Conservation (phyloP, 2,329 filamentous ascomycete species). For the Colletotrichum neosansevieriae region DNA sequence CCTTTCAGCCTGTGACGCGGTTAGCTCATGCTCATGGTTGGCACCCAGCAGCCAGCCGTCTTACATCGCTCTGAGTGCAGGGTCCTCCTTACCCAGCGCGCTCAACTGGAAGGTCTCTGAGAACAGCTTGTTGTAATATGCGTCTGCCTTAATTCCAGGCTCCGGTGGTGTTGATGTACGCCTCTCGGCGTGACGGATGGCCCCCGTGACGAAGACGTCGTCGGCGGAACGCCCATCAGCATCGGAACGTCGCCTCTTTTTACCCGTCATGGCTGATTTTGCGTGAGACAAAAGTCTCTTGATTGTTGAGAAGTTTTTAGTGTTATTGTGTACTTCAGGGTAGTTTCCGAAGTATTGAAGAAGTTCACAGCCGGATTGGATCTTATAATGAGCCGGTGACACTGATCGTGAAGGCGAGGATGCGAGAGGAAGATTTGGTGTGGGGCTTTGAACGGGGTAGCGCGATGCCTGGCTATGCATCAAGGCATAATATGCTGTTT, state of each 20-base stretch:
- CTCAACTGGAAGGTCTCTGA: slow-evolving; percentile 56
- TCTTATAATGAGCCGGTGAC: too few species aligned
- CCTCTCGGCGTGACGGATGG: neutral
- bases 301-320: too few species aligned
- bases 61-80: slow-evolving; percentile 57
- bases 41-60: slow-evolving; percentile 12
- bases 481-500: too few species aligned
- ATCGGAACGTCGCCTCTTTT: slow-evolving; percentile 19
- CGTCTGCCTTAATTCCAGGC: slow-evolving; percentile 36
- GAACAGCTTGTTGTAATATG: slow-evolving; percentile 53
- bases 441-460: too few species aligned
- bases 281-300: too few species aligned
- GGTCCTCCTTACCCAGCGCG: slow-evolving; percentile 55
- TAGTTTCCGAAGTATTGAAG: too few species aligned
- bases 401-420: too few species aligned
- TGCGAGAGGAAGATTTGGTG: too few species aligned
- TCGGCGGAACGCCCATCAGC: neutral
- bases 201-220: neutral
- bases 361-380: too few species aligned
- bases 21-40: neutral
- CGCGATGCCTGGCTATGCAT: too few species aligned
- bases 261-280: neutral
- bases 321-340: too few species aligned
- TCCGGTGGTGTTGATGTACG: neutral
- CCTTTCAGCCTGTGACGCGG: slow-evolving; percentile 49